A percentile compares a stretch with the other conserved stretches of the same genome.
These are phyloP conservation scores for Kluyveromyces starmeri DNA, from an alignment of 805 yeast genomes.

Conservation along the genomic window DNA sequence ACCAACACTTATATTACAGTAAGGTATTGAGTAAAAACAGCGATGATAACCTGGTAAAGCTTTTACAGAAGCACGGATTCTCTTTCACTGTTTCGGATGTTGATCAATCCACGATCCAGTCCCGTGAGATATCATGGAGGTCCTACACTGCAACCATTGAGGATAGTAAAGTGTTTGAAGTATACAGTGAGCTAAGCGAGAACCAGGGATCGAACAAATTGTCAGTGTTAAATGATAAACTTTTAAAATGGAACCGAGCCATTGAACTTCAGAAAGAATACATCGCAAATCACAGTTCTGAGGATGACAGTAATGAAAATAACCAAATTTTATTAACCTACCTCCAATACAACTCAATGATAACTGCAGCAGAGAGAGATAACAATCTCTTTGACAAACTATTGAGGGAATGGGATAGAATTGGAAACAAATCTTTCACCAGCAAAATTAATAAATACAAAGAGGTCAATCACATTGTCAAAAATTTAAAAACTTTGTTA, in stretches of 20 bases:
- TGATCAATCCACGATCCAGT: constrained; percentile 23
- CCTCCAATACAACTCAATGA: constrained; percentile 56
- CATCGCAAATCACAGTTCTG: constrained; percentile 41
- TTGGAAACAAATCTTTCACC: constrained; percentile 14
- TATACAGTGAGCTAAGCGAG: constrained; percentile 33
- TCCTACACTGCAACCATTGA: constrained; percentile 52
- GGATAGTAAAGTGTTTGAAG: constrained; percentile 65
- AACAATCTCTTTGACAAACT: constrained; percentile 36
- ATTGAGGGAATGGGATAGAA: constrained; percentile 19
- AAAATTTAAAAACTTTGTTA: constrained; percentile 41
- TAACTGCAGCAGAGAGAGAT: constrained; percentile 70
- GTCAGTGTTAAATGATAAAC: constrained; percentile 45
- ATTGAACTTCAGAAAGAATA: constrained; percentile 50
- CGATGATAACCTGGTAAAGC: constrained; percentile 30
- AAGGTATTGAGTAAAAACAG: constrained; percentile 10
- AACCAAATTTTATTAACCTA: constrained; percentile 69
- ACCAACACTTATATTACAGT: constrained; percentile 18
- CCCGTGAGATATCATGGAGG: constrained; percentile 48
- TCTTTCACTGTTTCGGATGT: constrained; percentile 24
- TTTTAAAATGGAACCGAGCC: constrained; percentile 63
- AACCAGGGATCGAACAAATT: constrained; percentile 24
- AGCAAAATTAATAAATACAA: constrained; percentile 23
- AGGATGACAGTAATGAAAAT: constrained; percentile 53
- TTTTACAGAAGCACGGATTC: constrained; percentile 30
- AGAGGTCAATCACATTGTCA: constrained; percentile 31